Evolutionary conservation across 805 yeast genomes (phyloP), one percentile per base, ranked within the genome.

Genomic region (Barnettozyma populi): DNA sequence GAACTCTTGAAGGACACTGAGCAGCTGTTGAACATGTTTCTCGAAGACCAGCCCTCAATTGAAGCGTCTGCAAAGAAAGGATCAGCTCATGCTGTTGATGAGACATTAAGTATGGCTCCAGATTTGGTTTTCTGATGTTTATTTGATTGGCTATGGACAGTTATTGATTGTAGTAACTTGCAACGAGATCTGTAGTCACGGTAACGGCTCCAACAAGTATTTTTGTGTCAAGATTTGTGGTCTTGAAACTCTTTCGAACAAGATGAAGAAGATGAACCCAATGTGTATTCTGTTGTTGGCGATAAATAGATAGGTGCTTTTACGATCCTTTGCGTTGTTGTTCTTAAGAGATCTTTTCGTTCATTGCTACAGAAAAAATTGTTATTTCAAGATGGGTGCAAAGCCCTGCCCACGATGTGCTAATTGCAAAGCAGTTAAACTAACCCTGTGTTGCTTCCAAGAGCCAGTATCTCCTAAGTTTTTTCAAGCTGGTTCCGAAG

Each of bases 1-100:
- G 34, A 39, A 4, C 41, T 47, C n/a, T 40, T 43, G 36, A 35
- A 35, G 31, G 42, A 47, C 16, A 43, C 46, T 13, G 47, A 47
- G 19, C 14, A 5, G 18, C 43, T 39, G 11, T 35, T 47, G 34
- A 36, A 27, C 14, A 31, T 11, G 8, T 24, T 37, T 25, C 16
- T 32, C 21, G 32, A 34, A 8, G 39, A 35, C 21, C 31, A 24
- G 6, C 23, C 25, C 3, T 16, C 32, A 14, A 11, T 29, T 29
- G 32, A 29, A 9, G 13, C n/a, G 11, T 29, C 29, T 25, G 11
- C 13, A 7, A 35, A 18, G 37, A 20, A 10, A 2, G 3, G 7
- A 16, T 16, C 19, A 6, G 29, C n/a, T 20, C 27, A 37, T 19
- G 13, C 21, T 5, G 24, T 21, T 6, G 18, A 20, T 6, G 43